These are phyloP conservation scores for Citeromyces siamensis DNA, from an alignment of 1,139 yeast species.

Conservation along the genomic window DNA sequence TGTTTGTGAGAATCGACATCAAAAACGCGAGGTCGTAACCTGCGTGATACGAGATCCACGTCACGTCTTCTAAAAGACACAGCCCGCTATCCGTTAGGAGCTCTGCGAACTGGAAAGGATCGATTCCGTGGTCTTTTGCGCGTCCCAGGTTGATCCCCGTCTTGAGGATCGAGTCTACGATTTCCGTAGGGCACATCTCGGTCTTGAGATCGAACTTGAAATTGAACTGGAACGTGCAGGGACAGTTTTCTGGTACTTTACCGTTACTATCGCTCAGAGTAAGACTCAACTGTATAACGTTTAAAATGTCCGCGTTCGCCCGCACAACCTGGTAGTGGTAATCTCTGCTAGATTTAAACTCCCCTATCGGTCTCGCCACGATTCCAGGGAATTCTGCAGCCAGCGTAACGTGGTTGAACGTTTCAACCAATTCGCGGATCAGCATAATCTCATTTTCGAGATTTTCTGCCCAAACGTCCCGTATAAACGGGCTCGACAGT, in stretches of 20 bases:
- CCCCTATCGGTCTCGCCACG: slow-evolving; percentile 94
- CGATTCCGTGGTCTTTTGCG: slow-evolving; percentile 72
- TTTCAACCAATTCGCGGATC: slow-evolving; percentile 58
- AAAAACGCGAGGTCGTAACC: slow-evolving; percentile 94
- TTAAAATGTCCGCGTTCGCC: slow-evolving; percentile 77
- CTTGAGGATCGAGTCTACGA: slow-evolving; percentile 60
- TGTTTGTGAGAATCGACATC: slow-evolving; percentile 63
- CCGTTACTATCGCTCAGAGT: slow-evolving; percentile 75
- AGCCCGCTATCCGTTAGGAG: slow-evolving; percentile 79
- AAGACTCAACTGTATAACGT: slow-evolving; percentile 78
- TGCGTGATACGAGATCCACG: slow-evolving; percentile 89
- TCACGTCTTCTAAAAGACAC: slow-evolving; percentile 55
- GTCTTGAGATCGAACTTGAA: slow-evolving; percentile 63
- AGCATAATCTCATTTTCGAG: slow-evolving; percentile 70
- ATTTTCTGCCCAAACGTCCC: slow-evolving; percentile 81
- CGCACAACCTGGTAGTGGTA: slow-evolving; percentile 94
- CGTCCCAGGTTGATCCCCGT: slow-evolving; percentile 76
- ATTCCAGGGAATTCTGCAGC: slow-evolving; percentile 95
- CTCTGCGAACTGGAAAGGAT: slow-evolving; percentile 73
- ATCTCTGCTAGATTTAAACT: slow-evolving; percentile 80
- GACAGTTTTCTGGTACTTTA: slow-evolving; percentile 54
- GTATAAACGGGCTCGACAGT: slow-evolving; percentile 21
- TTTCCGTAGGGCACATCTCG: slow-evolving; percentile 80
- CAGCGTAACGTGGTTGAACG: slow-evolving; percentile 61
- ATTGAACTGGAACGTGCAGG: slow-evolving; percentile 95